Evolutionary conservation across 2,329 filamentous ascomycete genomes (phyloP), one percentile per base, ranked within the genome.

Genomic region (Pseudogymnoascus sp.): DNA sequence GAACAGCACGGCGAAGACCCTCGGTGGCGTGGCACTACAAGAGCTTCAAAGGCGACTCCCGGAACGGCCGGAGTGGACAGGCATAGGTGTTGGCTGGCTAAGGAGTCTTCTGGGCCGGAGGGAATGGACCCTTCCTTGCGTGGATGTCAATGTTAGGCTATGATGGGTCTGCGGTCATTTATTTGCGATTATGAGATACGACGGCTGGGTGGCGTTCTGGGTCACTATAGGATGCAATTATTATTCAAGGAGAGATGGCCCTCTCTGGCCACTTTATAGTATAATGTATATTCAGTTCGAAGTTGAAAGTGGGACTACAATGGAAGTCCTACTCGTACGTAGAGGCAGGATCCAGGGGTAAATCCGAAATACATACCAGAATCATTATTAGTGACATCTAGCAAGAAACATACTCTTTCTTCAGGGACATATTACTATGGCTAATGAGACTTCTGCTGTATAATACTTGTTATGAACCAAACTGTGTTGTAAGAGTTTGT

Each of bases 71-170:
- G 86, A 87, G 72, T 88, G 88, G 83, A 88, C 88, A 0, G 85
- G 89, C 0, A 77, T 92, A 56, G 90, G 89, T 0, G 78, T 92
- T 60, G 91, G 95, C 73, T 96, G 92, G 91, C 74, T 96, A 62
- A 82, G 91, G 66, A 91, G 84, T 68, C 73, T 95, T 57, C 73
- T 96, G 57, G 92, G 91, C 3, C 83, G 84, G 73, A 84, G 88
- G 67, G 92, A 96, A 72, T 95, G 92, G 89, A 83, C 88, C 67
- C 82, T 99, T 64, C 90, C 92, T 61, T 96, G 92, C 72, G 81
- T 99, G 73, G 91, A 96, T 73, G 82, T 97, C 28, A 85, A 92
- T 67, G 84, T 97, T 59, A 79, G 89, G 64, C 75, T 96, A 64
- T 94, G 61, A 70, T 10, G 2, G 3, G 33, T 9, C 18, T 52